These are phyloP conservation scores for Gymnopilus dilepis DNA, from an alignment of 768 basidiomycete species.

Conservation along the genomic window DNA sequence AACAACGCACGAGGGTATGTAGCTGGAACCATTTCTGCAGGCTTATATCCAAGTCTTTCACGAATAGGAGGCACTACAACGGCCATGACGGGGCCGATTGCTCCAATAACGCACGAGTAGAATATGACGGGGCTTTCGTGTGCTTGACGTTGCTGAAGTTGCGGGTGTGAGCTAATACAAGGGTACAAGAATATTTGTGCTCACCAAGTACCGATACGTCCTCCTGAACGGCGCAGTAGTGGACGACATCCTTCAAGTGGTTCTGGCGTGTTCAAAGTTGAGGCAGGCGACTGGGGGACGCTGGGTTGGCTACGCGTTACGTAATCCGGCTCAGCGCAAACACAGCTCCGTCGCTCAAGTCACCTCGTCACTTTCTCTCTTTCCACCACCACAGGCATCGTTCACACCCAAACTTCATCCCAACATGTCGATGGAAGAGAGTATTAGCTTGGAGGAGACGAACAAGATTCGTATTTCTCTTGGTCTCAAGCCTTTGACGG, in stretches of 20 bases:
- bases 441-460: slow-evolving; percentile 92
- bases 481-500: slow-evolving; percentile 92
- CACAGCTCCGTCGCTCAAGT: slow-evolving; percentile 1
- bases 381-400: slow-evolving; percentile 27
- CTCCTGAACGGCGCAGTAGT: slow-evolving; percentile 52
- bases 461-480: slow-evolving; percentile 95
- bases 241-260: slow-evolving; percentile 44
- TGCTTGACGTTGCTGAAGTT: slow-evolving; percentile 80
- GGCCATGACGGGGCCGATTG: slow-evolving; percentile 76
- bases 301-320: slow-evolving; percentile 18
- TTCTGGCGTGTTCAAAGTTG: slow-evolving; percentile 1
- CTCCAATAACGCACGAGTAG: slow-evolving; percentile 80
- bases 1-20: slow-evolving; percentile 75
- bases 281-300: slow-evolving; percentile 13
- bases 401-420: slow-evolving; percentile 14
- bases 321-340: slow-evolving; percentile 15
- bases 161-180: neutral
- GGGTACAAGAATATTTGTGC: slow-evolving; percentile 4
- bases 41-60: slow-evolving; percentile 70
- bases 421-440: slow-evolving; percentile 78
- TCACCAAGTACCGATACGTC: slow-evolving; percentile 57
- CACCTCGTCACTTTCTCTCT: slow-evolving; percentile 13
- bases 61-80: slow-evolving; percentile 82
- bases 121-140: slow-evolving; percentile 93
- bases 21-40: slow-evolving; percentile 71